These are phyloP conservation scores for Verticillium nubilum DNA, from an alignment of 2,329 filamentous ascomycete genomes.

Conservation along the genomic window DNA sequence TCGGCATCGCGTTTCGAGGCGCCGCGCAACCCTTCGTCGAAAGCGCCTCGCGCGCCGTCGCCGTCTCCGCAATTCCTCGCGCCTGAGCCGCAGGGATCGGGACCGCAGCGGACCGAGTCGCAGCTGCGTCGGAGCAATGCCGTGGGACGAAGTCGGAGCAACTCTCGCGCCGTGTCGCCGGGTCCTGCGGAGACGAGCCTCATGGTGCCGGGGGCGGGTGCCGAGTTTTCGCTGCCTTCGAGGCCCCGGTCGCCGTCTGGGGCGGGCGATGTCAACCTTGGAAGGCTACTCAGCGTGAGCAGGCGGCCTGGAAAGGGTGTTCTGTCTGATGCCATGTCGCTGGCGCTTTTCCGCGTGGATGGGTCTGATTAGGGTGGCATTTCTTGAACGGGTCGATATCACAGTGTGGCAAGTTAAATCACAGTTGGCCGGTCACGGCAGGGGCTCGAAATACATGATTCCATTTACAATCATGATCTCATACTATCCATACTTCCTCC, in stretches of 20 bases:
- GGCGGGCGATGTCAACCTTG: constrained; percentile 5
- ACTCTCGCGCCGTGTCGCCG: background rate
- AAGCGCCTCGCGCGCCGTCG: background rate
- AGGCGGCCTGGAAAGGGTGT: constrained; percentile 10
- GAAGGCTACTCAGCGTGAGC: constrained; percentile 10
- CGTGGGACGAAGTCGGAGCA: constrained; percentile 3
- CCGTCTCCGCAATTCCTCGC: constrained; percentile 1
- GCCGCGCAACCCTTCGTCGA: constrained; percentile 2
- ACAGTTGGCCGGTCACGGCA: too few species aligned
- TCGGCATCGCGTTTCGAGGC: constrained; percentile 14
- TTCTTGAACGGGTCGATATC: too few species aligned
- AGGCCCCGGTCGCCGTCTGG: constrained; percentile 5
- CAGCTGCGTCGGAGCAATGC: constrained; percentile 2
- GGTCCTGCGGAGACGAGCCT: constrained; percentile 1
- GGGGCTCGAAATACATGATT: background rate
- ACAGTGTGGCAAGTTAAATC: too few species aligned
- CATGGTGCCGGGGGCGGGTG: background rate
- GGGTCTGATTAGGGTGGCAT: background rate
- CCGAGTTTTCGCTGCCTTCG: background rate
- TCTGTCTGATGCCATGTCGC: constrained; percentile 13
- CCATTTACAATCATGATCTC: background rate
- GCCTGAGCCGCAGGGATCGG: background rate
- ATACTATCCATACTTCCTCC: background rate
- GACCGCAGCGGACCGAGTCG: background rate
- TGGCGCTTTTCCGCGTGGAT: constrained; percentile 14